Evolutionary conservation across 2,329 filamentous ascomycete genomes (phyloP).

Genomic region (Aspergillus transmontanensis): DNA sequence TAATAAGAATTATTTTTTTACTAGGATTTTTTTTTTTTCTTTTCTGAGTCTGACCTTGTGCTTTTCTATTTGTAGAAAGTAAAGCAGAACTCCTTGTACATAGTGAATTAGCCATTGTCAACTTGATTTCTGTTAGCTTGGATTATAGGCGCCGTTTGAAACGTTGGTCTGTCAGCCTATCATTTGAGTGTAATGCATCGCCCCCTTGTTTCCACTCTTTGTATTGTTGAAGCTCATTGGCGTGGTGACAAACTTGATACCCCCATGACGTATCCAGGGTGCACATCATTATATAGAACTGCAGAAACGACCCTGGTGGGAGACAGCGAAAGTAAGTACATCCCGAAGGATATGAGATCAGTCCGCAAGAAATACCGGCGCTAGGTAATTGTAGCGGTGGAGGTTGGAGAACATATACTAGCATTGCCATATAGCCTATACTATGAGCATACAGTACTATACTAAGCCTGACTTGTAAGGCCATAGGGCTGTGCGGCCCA

Average conservation of each 20-base stretch:
- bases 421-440: neutral
- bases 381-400: neutral
- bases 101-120: neutral
- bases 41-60: too few species aligned
- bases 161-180: neutral
- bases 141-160: neutral
- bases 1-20: neutral
- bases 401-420: neutral
- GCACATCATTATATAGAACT: neutral
- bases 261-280: neutral
- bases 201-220: neutral
- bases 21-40: neutral
- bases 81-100: neutral
- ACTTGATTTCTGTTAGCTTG: neutral
- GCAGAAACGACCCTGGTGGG: neutral
- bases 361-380: neutral
- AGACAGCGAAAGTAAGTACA: neutral
- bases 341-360: constrained; percentile 1
- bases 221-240: neutral
- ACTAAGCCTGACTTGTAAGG: neutral
- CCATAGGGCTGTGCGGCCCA: constrained; percentile 11
- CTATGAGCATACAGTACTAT: neutral
- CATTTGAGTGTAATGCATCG: neutral
- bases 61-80: neutral
- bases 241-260: neutral